phyloP scores from a whole-genome alignment of 2,329 filamentous ascomycete genomes.

The Metarhizium album region DNA sequence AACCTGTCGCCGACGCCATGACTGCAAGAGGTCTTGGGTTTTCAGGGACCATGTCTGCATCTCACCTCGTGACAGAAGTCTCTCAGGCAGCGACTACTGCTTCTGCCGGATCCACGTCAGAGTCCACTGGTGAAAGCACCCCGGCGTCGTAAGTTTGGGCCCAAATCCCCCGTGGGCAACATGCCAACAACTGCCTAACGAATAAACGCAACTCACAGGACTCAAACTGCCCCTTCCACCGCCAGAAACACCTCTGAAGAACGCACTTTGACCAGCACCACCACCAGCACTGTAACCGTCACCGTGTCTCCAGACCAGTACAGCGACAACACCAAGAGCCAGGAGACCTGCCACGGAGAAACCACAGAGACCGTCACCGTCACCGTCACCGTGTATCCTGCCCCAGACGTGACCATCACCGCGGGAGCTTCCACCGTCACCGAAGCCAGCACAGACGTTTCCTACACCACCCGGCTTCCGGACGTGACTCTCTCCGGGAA shows the following conservation, averaged over 20 bases:
- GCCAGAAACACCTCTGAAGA: neutral
- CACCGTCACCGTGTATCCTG: conserved; percentile 6
- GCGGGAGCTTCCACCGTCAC: conserved; percentile 15
- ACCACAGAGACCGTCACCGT: conserved; percentile 7
- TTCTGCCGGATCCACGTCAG: neutral
- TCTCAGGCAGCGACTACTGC: conserved; percentile 1
- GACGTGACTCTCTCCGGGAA: conserved; percentile 19
- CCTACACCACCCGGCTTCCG: conserved; percentile 13
- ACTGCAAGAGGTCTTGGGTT: conserved; percentile 4
- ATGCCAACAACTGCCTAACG: neutral
- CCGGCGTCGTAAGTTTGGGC: conserved; percentile 24
- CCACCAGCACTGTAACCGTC: conserved; percentile 12
- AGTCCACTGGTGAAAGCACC: conserved; percentile 14
- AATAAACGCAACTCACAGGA: conserved; percentile 14
- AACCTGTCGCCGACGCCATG: conserved; percentile 8
- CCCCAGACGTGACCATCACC: conserved; percentile 17
- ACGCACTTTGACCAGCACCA: conserved; percentile 11
- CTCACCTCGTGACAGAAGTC: conserved; percentile 2
- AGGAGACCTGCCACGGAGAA: conserved; percentile 7
- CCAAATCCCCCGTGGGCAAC: too few species aligned
- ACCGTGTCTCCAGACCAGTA: conserved; percentile 13
- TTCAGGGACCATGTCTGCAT: conserved; percentile 9
- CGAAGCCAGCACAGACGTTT: conserved; percentile 12
- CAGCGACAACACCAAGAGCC: conserved; percentile 15
- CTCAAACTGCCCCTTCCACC: conserved; percentile 25